Evolutionary conservation across 257 asterid species (phyloP), one percentile per base, ranked within the genome.

Genomic region (Agastache rugosa): DNA sequence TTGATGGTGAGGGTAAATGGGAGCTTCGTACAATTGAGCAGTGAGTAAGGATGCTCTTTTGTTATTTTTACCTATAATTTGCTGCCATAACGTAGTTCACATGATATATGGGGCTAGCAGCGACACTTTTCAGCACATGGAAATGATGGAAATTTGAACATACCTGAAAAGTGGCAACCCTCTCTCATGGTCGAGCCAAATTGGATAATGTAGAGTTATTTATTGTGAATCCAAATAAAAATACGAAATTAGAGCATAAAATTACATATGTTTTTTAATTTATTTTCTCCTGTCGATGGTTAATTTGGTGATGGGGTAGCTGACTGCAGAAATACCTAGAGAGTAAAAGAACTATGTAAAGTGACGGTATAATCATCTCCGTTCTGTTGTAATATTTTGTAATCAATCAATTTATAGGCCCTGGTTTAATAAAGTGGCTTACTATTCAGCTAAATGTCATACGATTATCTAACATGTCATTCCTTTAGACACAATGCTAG

Each of bases 1-100:
- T 95, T 63, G 99, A 95, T 23, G 99, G 99, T 9, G 99, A 95
- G 90, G 99, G 99, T 63, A 91, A 89, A 78, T 95, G 99, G 99
- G 98, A 95, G 81, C 96, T 95, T 54, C 98, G 96, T 35, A 85
- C 92, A 35, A 92, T 95, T 63, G 82, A 83, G 79, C 89, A 82
- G 71, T 89, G 83, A 85, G 79, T 70, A 67, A 37, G 61, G 75
- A 35, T 73, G 74, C 79, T 60, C 62, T 63, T 64, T 3, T 47
- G 50, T 27, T 11, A 48, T 27, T 63, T 72, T 59, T 34, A 59
- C 74, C 56, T 41, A 10, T 29, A 50, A 45, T 82, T 71, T 69
- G 74, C 51, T 25, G 66, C 39, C 77, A 48, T 41, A 31, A 53
- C 61, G 17, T 35, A 14, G 67, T 41, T 62, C 68, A 62, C 74